Percentiles rank a stretch among this genome's conserved stretches.
Evolutionary conservation across 208 protist species (phyloP).

Genomic region (Endotrypanum monterogeii): DNA sequence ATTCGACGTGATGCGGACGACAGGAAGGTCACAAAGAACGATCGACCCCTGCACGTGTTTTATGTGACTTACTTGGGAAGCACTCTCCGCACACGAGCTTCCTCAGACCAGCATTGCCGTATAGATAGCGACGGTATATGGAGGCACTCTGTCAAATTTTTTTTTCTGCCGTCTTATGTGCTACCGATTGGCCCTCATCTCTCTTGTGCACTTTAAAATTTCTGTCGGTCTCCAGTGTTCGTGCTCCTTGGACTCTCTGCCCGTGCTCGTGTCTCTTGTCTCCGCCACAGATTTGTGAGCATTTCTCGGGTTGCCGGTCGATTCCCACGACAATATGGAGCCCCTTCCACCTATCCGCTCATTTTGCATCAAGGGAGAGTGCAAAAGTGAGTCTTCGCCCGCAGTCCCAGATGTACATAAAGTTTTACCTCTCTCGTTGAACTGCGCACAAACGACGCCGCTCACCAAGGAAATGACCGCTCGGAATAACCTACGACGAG

Average conservation of each 20-base stretch:
- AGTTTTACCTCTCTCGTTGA: background rate
- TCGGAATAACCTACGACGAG: conserved; percentile 31
- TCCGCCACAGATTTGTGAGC: background rate
- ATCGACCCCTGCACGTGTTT: background rate
- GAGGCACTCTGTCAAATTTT: too few relatives aligned
- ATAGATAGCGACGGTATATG: background rate
- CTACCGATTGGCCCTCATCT: background rate
- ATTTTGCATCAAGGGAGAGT: background rate
- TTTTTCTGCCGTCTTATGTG: background rate
- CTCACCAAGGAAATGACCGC: conserved; percentile 23
- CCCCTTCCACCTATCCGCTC: conserved; percentile 6
- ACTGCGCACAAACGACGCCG: background rate
- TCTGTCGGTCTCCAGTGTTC: background rate
- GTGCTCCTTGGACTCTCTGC: background rate
- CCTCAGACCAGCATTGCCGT: background rate
- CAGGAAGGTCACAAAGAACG: background rate
- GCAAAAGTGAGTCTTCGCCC: background rate
- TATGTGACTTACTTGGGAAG: background rate
- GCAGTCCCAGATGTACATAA: background rate
- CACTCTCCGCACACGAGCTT: background rate
- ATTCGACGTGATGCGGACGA: background rate
- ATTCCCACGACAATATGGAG: background rate
- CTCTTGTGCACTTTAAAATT: background rate
- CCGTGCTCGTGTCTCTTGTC: background rate
- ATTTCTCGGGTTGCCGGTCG: background rate